Percentiles rank a stretch among this genome's conserved stretches.
Evolutionary conservation across 148 eudicot species (phyloP).

Genomic region (Hydrangea macrophylla): DNA sequence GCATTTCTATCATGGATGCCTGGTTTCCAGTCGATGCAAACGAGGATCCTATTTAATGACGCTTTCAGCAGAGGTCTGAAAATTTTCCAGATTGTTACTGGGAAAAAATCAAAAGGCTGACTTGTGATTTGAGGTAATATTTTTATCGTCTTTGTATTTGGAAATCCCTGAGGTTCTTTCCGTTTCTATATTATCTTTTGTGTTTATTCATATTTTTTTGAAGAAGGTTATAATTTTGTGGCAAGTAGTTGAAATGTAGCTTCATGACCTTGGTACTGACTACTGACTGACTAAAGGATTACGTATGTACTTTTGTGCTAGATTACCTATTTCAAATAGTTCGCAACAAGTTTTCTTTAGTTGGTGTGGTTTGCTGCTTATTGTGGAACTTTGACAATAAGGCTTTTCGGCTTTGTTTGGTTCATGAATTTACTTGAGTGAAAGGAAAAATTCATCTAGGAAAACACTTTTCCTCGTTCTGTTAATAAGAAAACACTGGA

Average conservation of each 20-base stretch:
- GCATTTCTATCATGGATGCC: constrained; percentile 89
- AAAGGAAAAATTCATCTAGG: background rate
- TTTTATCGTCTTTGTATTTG: background rate
- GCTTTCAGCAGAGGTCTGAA: constrained; percentile 89
- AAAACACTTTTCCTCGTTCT: background rate
- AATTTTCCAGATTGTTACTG: constrained; percentile 74
- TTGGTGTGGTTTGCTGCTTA: background rate
- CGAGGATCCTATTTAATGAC: constrained; percentile 87
- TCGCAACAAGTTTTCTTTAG: background rate
- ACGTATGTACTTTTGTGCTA: background rate
- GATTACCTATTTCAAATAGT: background rate
- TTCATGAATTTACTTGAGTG: background rate
- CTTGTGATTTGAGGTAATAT: constrained; percentile 36
- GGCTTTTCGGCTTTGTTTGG: background rate
- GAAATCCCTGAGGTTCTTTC: background rate
- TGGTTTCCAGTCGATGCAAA: constrained; percentile 97
- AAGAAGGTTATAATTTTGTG: background rate
- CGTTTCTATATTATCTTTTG: background rate
- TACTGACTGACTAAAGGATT: background rate
- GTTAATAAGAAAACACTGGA: too few species aligned
- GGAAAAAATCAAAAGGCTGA: constrained; percentile 51
- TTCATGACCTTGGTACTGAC: background rate
- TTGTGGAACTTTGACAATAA: background rate
- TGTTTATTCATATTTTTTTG: background rate
- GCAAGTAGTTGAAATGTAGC: background rate